phyloP scores from a whole-genome alignment of 1,284 basidiomycete genomes.

The Trichosporon sp. region DNA sequence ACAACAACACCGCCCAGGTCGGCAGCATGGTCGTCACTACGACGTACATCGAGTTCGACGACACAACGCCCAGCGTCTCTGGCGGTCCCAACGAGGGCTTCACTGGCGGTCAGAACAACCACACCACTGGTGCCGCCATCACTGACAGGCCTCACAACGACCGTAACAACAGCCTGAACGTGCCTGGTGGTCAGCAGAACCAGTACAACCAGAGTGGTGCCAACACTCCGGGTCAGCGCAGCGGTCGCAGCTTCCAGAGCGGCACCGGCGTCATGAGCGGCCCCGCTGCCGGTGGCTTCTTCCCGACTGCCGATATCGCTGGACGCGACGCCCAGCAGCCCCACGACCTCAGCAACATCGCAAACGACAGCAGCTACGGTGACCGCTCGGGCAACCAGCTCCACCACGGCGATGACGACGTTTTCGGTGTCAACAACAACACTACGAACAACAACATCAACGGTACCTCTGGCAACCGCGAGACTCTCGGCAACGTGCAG shows the following conservation, averaged over 20 bases:
- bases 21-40: background rate
- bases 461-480: background rate
- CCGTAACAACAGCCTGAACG: background rate
- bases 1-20: background rate
- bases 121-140: background rate
- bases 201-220: background rate
- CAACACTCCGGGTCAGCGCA: background rate
- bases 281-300: background rate
- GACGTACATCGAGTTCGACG: background rate
- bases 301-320: background rate
- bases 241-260: background rate
- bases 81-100: background rate
- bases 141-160: background rate
- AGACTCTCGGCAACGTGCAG: background rate
- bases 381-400: conserved; percentile 1
- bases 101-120: background rate
- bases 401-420: background rate
- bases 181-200: background rate
- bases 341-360: background rate
- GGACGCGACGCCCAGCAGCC: background rate
- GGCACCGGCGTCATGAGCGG: background rate
- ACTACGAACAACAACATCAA: background rate
- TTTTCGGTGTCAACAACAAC: background rate
- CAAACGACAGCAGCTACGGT: background rate
- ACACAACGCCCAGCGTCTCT: background rate